Conservation (phyloP, 2,329 filamentous ascomycete species). For the Fusarium acutatum region DNA sequence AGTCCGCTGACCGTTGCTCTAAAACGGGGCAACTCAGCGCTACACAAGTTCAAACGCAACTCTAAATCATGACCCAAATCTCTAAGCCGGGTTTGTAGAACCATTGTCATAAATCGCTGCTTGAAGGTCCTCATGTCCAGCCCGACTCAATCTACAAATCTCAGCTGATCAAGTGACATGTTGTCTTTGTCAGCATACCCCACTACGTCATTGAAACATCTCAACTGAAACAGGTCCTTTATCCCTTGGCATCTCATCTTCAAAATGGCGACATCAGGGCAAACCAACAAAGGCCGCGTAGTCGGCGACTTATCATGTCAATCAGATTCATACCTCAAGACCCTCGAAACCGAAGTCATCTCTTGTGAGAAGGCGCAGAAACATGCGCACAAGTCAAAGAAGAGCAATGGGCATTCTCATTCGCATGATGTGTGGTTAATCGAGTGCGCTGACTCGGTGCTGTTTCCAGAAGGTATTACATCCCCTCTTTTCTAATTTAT, state of each 20-base stretch:
- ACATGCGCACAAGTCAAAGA: slow-evolving; percentile 28
- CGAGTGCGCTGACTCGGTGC: slow-evolving; percentile 44
- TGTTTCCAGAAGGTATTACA: slow-evolving; percentile 43
- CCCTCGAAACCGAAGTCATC: slow-evolving; percentile 38
- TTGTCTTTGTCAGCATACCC: slow-evolving; percentile 26
- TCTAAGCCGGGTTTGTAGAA: rapidly evolving
- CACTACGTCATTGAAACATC: slow-evolving; percentile 6
- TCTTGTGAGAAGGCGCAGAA: slow-evolving; percentile 40
- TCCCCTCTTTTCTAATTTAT: rapidly evolving
- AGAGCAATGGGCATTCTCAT: slow-evolving; percentile 32
- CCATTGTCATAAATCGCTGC: rapidly evolving
- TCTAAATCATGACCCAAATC: background rate
- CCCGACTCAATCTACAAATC: too few species aligned
- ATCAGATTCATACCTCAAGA: slow-evolving; percentile 38
- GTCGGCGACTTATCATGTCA: slow-evolving; percentile 45
- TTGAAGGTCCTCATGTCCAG: rapidly evolving
- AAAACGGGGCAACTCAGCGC: background rate
- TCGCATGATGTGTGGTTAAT: slow-evolving; percentile 41
- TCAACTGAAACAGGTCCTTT: background rate
- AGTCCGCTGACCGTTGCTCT: background rate
- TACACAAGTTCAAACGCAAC: background rate
- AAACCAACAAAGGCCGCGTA: background rate
- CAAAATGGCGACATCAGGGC: slow-evolving; percentile 8
- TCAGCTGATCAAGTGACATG: slow-evolving; percentile 1
- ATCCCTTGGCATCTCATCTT: background rate